Percentiles rank a stretch among this genome's conserved stretches.
Evolutionary conservation across 805 yeast species (phyloP).

Genomic region (Hanseniaspora nectarophila): DNA sequence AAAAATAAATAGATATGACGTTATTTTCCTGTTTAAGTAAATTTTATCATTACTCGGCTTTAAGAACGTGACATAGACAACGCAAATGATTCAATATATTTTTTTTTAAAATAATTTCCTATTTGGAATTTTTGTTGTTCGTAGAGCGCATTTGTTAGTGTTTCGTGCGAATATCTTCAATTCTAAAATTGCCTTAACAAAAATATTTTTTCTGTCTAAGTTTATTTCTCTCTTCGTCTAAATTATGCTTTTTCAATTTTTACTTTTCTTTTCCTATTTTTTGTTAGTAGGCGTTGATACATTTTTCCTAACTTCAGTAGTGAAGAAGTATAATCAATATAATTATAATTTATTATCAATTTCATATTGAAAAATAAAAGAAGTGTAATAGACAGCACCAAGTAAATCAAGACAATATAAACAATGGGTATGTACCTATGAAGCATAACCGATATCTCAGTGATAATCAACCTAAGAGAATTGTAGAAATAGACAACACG

Average conservation of each 20-base stretch:
- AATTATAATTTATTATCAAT: not conserved
- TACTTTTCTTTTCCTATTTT: not conserved
- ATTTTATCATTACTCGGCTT: not conserved
- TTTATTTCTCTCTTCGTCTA: too few relatives aligned
- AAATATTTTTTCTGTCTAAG: not conserved
- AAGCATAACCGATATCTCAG: not conserved
- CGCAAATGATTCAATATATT: not conserved
- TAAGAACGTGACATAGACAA: not conserved
- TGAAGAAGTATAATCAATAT: not conserved
- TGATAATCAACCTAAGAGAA: not conserved
- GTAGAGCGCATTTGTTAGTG: not conserved
- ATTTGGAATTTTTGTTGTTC: not conserved
- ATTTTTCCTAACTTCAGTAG: not conserved
- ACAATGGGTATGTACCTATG: slow-evolving; percentile 9
- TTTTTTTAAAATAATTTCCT: not conserved
- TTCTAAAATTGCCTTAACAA: not conserved
- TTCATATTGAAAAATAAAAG: not conserved
- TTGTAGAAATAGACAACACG: not conserved
- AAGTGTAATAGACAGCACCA: not conserved
- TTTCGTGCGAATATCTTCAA: not conserved
- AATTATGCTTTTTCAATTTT: not conserved
- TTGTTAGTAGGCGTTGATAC: not conserved
- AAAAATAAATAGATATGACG: not conserved
- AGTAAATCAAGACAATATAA: slow-evolving; percentile 8
- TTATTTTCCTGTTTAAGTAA: not conserved